Percentiles rank a stretch among this genome's conserved stretches.
Evolutionary conservation across 495 filamentous ascomycete species (phyloP).

Genomic region (Penicillium pulvis): DNA sequence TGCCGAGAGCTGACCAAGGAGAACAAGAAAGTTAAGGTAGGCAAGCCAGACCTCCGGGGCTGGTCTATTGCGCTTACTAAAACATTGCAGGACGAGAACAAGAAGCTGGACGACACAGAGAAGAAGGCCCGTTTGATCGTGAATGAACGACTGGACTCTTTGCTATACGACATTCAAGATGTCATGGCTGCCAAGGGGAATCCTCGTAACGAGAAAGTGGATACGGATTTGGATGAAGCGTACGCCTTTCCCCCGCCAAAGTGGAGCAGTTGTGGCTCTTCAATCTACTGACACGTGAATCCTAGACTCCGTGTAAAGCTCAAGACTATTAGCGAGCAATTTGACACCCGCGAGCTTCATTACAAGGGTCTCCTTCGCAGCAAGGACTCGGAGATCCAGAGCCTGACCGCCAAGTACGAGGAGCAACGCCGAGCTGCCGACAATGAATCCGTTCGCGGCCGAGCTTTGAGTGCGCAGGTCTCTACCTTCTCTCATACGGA

Average conservation of each 20-base stretch:
- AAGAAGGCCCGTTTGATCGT: conserved; percentile 78
- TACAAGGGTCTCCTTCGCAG: conserved; percentile 86
- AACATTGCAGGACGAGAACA: conserved; percentile 81
- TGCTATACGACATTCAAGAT: conserved; percentile 78
- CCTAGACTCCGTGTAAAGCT: conserved; percentile 83
- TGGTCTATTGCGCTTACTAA: not conserved
- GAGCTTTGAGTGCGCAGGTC: conserved; percentile 85
- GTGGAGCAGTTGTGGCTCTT: not conserved
- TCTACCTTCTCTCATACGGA: conserved; percentile 97
- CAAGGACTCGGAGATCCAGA: conserved; percentile 96
- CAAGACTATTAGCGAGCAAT: conserved; percentile 92
- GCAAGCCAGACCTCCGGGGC: conserved; percentile 11
- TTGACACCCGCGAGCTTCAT: conserved; percentile 89
- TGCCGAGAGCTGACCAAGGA: conserved; percentile 91
- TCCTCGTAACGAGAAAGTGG: conserved; percentile 68
- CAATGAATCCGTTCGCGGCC: conserved; percentile 72
- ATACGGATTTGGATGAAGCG: conserved; percentile 86
- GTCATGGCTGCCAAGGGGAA: conserved; percentile 78
- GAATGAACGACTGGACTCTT: conserved; percentile 76
- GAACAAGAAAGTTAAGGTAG: conserved; percentile 95
- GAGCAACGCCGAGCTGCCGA: conserved; percentile 87
- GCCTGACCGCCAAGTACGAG: conserved; percentile 82
- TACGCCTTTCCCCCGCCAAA: conserved; percentile 35
- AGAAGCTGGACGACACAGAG: conserved; percentile 80
- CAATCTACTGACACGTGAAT: not conserved